Base-by-base conservation (phyloP, 208 protist genomes). In the Trypanosoma grayi region DNA sequence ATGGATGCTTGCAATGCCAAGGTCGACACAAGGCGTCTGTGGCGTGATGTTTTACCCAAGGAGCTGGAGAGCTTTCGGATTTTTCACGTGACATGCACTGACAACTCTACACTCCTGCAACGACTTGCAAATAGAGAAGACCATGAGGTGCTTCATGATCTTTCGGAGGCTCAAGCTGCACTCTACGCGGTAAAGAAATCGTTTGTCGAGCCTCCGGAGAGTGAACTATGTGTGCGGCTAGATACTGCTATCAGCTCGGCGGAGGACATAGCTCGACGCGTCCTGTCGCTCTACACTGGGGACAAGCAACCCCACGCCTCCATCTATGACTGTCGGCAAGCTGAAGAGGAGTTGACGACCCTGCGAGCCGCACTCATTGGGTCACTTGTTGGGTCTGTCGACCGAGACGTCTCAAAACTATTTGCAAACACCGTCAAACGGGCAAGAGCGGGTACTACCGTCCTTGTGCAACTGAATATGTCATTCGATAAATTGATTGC, bases 1-100 rank as follows among this genome's bases (percentile, higher is more conserved):
- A 51, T 91, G 6, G 89, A 95, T 52, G 89, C 82, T n/a, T 95
- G 89, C 55, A 79, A 95, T 47, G 60, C 75, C 59, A 75, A 28
- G 64, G 45, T 9, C 27, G 27, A 60, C 14, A 65, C 66, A 34
- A 34, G 66, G 36, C 66, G 51, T 41, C 24, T 43, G 28, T 72
- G 55, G 55, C 66, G 66, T 24, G 24, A 39, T 27, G 1, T 65
- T 13, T 58, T 72, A 6, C 66, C 66, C 11, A 44, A 36, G 22
- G 22, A 47, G 24, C 4, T 70, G 2, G 34, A 51, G 7, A 66
- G 58, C 36, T 84, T 78, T 31, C 68, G 57, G 20, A 30, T 87
- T 9, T 40, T 83, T 25, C 57, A 88, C 61, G 66, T 91, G 10
- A 64, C 60, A 27, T 90, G 87, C 71, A 44, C 53, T 13, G 77